phyloP scores from a whole-genome alignment of 768 basidiomycete species.

The Boletales sp. region DNA sequence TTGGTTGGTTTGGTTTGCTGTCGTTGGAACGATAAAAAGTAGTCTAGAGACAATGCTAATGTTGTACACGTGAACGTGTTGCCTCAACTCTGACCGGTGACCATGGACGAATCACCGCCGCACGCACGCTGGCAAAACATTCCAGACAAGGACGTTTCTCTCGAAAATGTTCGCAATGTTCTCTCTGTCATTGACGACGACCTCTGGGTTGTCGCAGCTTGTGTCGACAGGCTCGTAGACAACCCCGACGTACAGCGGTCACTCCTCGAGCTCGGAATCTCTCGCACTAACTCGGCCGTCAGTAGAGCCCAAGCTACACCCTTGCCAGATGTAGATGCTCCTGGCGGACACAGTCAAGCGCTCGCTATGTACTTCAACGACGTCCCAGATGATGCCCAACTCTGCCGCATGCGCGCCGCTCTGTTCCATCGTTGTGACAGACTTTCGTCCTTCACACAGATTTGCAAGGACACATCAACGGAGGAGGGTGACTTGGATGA shows the following conservation, averaged over 20 bases:
- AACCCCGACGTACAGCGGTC: constrained; percentile 50
- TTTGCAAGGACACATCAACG: constrained; percentile 42
- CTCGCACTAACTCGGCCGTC: constrained; percentile 50
- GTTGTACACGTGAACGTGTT: not conserved
- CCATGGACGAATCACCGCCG: constrained; percentile 38
- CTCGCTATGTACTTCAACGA: constrained; percentile 54
- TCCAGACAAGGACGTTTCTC: constrained; percentile 55
- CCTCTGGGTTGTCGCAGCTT: constrained; percentile 76
- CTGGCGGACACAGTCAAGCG: constrained; percentile 12
- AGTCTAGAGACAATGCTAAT: constrained; percentile 17
- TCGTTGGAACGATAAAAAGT: constrained; percentile 25
- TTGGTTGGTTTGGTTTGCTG: not conserved
- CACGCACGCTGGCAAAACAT: constrained; percentile 55
- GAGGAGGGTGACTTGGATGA: constrained; percentile 26
- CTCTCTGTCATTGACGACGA: constrained; percentile 59
- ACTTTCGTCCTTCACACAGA: constrained; percentile 68
- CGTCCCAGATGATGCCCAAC: constrained; percentile 56
- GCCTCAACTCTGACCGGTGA: not conserved
- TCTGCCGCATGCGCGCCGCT: constrained; percentile 62
- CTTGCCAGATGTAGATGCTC: constrained; percentile 19
- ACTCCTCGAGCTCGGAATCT: constrained; percentile 61
- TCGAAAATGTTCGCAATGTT: constrained; percentile 41
- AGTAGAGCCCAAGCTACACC: constrained; percentile 42
- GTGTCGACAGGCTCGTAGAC: constrained; percentile 62
- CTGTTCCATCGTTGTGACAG: constrained; percentile 68